Percentiles rank a stretch among this genome's conserved stretches.
These are phyloP conservation scores for Rhododendron griersonianum DNA, from an alignment of 148 eudicot species.

Conservation along the genomic window DNA sequence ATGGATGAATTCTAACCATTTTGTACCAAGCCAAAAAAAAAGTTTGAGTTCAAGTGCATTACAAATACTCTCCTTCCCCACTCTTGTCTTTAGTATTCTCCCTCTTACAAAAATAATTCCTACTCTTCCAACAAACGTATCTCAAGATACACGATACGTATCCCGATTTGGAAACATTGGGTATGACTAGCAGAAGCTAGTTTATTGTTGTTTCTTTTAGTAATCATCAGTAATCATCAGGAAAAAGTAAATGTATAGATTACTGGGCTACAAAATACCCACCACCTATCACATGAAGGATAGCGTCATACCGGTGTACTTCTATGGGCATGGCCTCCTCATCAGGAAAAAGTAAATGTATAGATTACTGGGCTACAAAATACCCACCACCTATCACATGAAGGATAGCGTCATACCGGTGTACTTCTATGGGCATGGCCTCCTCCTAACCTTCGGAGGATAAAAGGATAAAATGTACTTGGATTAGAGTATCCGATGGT, in stretches of 20 bases:
- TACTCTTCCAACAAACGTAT: too few species aligned
- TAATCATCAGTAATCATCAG: neutral
- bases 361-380: neutral
- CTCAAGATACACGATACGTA: too few species aligned
- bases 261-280: neutral
- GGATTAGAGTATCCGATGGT: too few species aligned
- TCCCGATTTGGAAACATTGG: neutral
- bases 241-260: neutral
- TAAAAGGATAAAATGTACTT: neutral
- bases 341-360: neutral
- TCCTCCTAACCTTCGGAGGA: neutral
- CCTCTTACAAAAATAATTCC: too few species aligned
- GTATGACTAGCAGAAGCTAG: constrained; percentile 9
- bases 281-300: neutral
- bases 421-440: neutral
- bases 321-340: neutral
- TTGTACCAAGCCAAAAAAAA: too few species aligned
- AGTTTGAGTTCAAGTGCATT: too few species aligned
- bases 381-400: neutral
- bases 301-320: neutral
- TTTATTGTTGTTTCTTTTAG: neutral
- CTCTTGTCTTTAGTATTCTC: too few species aligned
- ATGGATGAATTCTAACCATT: too few species aligned
- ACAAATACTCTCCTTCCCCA: too few species aligned
- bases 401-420: neutral